Base-by-base conservation (phyloP, 129 eudicot species). In the Escallonia rubra region DNA sequence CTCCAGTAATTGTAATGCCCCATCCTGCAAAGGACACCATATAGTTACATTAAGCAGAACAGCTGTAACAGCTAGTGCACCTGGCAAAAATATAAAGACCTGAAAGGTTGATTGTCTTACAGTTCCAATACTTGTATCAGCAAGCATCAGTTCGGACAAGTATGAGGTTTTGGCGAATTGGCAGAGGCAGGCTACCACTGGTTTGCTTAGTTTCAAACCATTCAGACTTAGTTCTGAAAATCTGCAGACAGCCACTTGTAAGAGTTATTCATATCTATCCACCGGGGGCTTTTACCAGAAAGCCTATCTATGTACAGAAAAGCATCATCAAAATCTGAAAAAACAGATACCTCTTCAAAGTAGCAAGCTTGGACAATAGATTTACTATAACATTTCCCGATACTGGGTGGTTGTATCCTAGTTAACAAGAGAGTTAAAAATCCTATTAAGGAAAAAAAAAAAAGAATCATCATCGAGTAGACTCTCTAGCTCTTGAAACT, bases 351-450 rank as follows among this genome's bases (percentile, higher is more conserved):
- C 96, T 78, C 16, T 81, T 86, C 70, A 86, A 65, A 41, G 85
- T 76, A n/a, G 87, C 87, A 67, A 93, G 91, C 74, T 86, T 93
- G 72, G 52, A 70, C 81, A 93, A 62, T 10, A 93, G 82, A 72
- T 75, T 72, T 38, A 75, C 76, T 16, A 93, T 49, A 12, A 83
- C 78, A 76, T 69, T 78, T 69, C 88, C 95, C 71, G 98, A 78
- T 65, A 92, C 64, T n/a, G 86, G 72, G 74, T 73, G 70, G 71
- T 93, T 93, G 82, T 84, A 71, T 71, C 96, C 98, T 93, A 95
- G 79, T 76, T 15, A 70, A 76, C 47, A 38, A 68, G 40, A 48
- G 72, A 52, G 45, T 67, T 64, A 49, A 41, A 61, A 39, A n/a
- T n/a, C 42, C 61, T 23, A 43, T 59, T 40, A 65, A 14, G 41